Conservation (phyloP, 164 flowering plant species). For the Vitis labrusca region DNA sequence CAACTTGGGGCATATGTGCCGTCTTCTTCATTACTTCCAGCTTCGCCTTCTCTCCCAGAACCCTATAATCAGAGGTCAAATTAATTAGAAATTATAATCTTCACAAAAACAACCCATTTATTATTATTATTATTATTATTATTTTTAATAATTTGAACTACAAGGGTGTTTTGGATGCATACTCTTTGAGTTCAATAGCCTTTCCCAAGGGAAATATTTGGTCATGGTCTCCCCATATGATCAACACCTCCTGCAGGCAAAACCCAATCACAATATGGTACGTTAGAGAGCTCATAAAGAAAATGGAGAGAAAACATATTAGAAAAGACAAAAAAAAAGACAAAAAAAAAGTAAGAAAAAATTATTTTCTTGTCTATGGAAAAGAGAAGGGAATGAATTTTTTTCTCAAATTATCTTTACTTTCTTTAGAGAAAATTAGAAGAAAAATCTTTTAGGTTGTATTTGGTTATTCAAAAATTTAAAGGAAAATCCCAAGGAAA, state of each 20-base stretch:
- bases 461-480: not conserved
- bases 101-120: not conserved
- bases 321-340: too few relatives aligned
- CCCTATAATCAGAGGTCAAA: constrained; percentile 30
- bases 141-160: not conserved
- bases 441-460: too few relatives aligned
- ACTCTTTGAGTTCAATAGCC: constrained; percentile 64
- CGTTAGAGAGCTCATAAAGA: too few relatives aligned
- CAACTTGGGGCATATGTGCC: constrained; percentile 73
- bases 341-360: too few relatives aligned
- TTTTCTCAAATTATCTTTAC: too few relatives aligned
- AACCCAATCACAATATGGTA: not conserved
- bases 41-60: constrained; percentile 55
- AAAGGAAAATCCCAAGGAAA: not conserved
- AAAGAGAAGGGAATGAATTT: too few relatives aligned
- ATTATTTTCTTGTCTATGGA: too few relatives aligned
- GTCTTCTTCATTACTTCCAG: constrained; percentile 62
- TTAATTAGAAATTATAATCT: not conserved
- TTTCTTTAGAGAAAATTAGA: too few relatives aligned
- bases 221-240: constrained; percentile 82
- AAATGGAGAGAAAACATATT: too few relatives aligned
- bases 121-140: too few relatives aligned
- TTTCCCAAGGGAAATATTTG: constrained; percentile 56
- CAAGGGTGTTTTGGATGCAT: constrained; percentile 6
- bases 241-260: constrained; percentile 52